A percentile compares a stretch with the other conserved stretches of the same genome.
These are phyloP conservation scores for Acorus calamus DNA, from an alignment of 106 monocot genomes.

Conservation along the genomic window DNA sequence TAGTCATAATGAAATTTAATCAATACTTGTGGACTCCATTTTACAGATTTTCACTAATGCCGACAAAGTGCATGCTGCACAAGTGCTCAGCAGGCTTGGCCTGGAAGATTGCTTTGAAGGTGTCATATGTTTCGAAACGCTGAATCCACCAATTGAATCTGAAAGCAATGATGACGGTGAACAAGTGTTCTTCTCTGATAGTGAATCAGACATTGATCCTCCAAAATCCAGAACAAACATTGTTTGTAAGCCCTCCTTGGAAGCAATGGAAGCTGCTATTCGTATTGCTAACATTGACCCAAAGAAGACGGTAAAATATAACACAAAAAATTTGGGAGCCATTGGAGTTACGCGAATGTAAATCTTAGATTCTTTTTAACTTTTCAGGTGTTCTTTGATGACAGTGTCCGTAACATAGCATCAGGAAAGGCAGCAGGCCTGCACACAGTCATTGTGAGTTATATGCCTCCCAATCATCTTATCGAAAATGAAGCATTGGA, in stretches of 20 bases:
- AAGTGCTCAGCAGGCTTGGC: constrained; percentile 49
- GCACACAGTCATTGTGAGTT: constrained; percentile 62
- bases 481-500: neutral
- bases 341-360: no score
- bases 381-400: constrained; percentile 73
- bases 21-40: neutral
- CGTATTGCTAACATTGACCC: constrained; percentile 61
- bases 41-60: constrained; percentile 83
- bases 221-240: constrained; percentile 8
- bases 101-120: constrained; percentile 91
- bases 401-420: constrained; percentile 66
- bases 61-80: constrained; percentile 58
- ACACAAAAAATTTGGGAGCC: neutral
- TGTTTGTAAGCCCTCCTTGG: constrained; percentile 63
- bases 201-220: constrained; percentile 16
- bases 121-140: constrained; percentile 82
- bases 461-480: neutral
- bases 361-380: neutral
- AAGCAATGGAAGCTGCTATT: constrained; percentile 67
- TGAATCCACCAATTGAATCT: constrained; percentile 27
- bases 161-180: constrained; percentile 1
- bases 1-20: neutral
- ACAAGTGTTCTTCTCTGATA: constrained; percentile 6
- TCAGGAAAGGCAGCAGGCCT: constrained; percentile 65
- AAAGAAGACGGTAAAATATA: constrained; percentile 43